phyloP scores from a whole-genome alignment of 2,329 filamentous ascomycete genomes.

The Xylariaceae sp. region DNA sequence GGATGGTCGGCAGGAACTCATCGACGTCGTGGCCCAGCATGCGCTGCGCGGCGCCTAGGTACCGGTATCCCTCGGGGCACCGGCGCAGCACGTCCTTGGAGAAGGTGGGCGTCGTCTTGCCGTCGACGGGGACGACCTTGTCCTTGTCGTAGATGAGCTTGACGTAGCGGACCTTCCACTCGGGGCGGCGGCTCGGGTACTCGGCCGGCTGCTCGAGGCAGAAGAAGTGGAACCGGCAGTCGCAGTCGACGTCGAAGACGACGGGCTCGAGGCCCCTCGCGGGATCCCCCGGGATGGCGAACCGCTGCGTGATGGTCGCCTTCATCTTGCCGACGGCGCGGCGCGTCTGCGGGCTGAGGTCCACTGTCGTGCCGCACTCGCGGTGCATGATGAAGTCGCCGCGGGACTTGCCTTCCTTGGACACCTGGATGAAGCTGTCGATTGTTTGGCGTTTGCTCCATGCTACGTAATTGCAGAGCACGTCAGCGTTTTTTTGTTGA shows the following conservation, averaged over 20 bases:
- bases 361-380: conserved; percentile 56
- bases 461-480: conserved; percentile 40
- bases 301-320: conserved; percentile 60
- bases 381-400: conserved; percentile 66
- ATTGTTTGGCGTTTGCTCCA: conserved; percentile 53
- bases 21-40: conserved; percentile 54
- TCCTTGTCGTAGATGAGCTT: conserved; percentile 59
- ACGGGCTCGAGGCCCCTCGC: conserved; percentile 38
- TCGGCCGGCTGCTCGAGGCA: conserved; percentile 42
- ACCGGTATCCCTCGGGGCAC: conserved; percentile 54
- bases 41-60: conserved; percentile 54
- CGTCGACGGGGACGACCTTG: conserved; percentile 55
- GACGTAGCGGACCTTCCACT: conserved; percentile 53
- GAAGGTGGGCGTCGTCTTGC: conserved; percentile 48
- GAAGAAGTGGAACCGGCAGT: conserved; percentile 58
- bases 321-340: conserved; percentile 61
- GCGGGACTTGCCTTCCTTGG: conserved; percentile 55
- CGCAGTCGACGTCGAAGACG: conserved; percentile 58
- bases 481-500: neutral
- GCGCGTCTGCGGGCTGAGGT: conserved; percentile 47
- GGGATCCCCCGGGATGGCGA: conserved; percentile 39
- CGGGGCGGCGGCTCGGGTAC: conserved; percentile 12
- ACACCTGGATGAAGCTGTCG: conserved; percentile 57
- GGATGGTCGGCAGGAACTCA: conserved; percentile 48
- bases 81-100: conserved; percentile 45